Evolutionary conservation across 495 filamentous ascomycete genomes (phyloP).

Genomic region (Lasiosphaeria miniovina): DNA sequence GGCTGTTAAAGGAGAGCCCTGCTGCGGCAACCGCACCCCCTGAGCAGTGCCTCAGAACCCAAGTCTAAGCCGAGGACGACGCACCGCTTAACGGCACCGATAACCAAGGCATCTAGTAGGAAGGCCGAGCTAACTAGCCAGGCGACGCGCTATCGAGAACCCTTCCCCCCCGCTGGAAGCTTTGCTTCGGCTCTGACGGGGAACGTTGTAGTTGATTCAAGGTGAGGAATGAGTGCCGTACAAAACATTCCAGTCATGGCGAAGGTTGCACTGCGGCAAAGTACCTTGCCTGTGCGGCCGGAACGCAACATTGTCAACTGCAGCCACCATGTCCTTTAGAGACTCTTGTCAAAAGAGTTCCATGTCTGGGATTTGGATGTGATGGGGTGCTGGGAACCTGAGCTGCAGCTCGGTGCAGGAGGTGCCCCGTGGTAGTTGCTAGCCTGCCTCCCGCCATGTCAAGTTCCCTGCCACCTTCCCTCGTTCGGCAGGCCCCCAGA

Average conservation of each 20-base stretch:
- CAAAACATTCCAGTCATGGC: slow-evolving; percentile 18
- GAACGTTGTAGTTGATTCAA: neutral
- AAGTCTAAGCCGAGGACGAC: neutral
- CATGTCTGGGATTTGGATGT: slow-evolving; percentile 6
- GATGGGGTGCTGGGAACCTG: slow-evolving; percentile 1
- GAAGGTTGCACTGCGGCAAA: slow-evolving; percentile 23
- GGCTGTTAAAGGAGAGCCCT: slow-evolving; percentile 11
- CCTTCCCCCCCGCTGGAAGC: too few relatives aligned
- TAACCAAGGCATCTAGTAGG: neutral
- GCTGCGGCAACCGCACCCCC: slow-evolving; percentile 4
- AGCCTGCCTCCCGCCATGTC: slow-evolving; percentile 12
- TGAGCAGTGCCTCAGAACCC: too few relatives aligned
- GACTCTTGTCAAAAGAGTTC: slow-evolving; percentile 3
- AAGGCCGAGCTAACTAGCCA: too few relatives aligned
- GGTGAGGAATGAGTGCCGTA: neutral
- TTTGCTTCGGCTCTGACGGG: too few relatives aligned
- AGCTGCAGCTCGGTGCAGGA: slow-evolving; percentile 32
- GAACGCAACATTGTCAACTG: slow-evolving; percentile 23
- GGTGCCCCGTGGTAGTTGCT: slow-evolving; percentile 15
- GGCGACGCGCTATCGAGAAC: too few relatives aligned
- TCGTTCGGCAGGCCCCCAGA: slow-evolving; percentile 22
- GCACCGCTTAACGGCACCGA: slow-evolving; percentile 4
- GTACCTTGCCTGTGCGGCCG: slow-evolving; percentile 26
- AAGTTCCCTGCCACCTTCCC: slow-evolving; percentile 19
- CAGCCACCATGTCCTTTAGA: slow-evolving; percentile 16